Evolutionary conservation across 441 rosid genomes (phyloP), one percentile per base, ranked within the genome.

Genomic region (Pelargonium citronellum): DNA sequence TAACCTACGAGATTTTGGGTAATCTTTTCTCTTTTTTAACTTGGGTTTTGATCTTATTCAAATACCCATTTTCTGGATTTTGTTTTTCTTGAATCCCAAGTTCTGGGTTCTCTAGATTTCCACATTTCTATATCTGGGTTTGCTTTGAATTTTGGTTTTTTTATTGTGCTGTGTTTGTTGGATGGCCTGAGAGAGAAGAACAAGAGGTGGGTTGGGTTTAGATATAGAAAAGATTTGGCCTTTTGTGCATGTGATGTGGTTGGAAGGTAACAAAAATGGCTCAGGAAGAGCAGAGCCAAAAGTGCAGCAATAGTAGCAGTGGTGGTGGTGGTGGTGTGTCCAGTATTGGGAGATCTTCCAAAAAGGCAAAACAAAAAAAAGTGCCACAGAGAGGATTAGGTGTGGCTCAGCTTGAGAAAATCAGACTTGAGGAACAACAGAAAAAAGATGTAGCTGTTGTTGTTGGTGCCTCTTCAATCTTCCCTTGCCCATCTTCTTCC

Each of bases 261-360:
- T 16, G 15, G 83, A 68, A 69, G 66, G 43, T 46, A 47, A 51
- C 5, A 49, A 64, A 7, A 27, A 84, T 80, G 89, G 79, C 64
- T 63, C 79, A 62, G 64, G 89, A 85, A 74, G 87, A 80, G 37
- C 83, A 73, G 64, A 44, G 51, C 74, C 81, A 71, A 19, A 77
- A 75, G 72, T 67, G 70, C 44, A 67, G 75, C 69, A 70, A 68
- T 53, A 76, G 77, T 34, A 72, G 63, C 20, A 58, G 60, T 67
- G 70, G 71, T 19, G 66, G 71, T 37, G 57, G 70, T 67, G 79
- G 69, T 15, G 65, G 66, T 22, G 7, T 27, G 0, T 78, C 72
- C 5, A 72, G 65, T 67, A 11, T 67, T 22, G 75, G 76, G 39
- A 60, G 64, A 60, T 60, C 64, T 7, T 20, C 24, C 64, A 60